These are phyloP conservation scores for Incumbomyces lentus DNA, from an alignment of 2,329 filamentous ascomycete genomes.

Conservation along the genomic window DNA sequence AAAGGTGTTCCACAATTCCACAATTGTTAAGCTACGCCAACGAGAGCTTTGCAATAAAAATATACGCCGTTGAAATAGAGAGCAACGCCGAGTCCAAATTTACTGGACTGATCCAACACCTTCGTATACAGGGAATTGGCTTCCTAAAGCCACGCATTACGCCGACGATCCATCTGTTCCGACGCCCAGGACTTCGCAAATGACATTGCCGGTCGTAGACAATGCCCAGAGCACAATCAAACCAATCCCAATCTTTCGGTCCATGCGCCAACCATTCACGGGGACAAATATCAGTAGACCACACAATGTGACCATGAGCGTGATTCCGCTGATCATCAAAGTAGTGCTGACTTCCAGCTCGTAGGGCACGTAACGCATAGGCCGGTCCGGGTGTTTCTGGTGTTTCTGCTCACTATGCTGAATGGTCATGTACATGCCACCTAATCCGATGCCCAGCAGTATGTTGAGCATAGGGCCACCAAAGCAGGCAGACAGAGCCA, in stretches of 20 bases:
- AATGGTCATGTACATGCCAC: slow-evolving; percentile 78
- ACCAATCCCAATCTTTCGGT: slow-evolving; percentile 66
- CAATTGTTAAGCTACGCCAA: no score
- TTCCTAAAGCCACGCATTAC: no score
- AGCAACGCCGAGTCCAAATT: no score
- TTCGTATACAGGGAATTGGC: no score
- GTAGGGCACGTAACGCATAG: slow-evolving; percentile 63
- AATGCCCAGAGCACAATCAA: slow-evolving; percentile 71
- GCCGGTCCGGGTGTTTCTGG: slow-evolving; percentile 54
- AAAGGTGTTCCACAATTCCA: no score
- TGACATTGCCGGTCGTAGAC: slow-evolving; percentile 71
- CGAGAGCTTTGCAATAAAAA: no score
- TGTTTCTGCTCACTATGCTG: slow-evolving; percentile 56
- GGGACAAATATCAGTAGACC: slow-evolving; percentile 73
- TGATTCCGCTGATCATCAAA: slow-evolving; percentile 74
- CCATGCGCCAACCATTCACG: slow-evolving; percentile 76
- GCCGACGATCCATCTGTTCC: slow-evolving; percentile 5
- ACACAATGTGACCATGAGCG: slow-evolving; percentile 68
- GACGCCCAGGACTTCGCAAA: slow-evolving; percentile 53
- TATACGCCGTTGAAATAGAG: no score
- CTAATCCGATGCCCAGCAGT: slow-evolving; percentile 82
- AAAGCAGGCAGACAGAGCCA: slow-evolving; percentile 90
- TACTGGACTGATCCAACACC: no score
- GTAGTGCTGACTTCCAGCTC: slow-evolving; percentile 75
- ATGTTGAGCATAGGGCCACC: slow-evolving; percentile 99